A percentile compares a stretch with the other conserved stretches of the same genome.
These are phyloP conservation scores for Quercus mongolica DNA, from an alignment of 306 rosid genomes.

Conservation along the genomic window DNA sequence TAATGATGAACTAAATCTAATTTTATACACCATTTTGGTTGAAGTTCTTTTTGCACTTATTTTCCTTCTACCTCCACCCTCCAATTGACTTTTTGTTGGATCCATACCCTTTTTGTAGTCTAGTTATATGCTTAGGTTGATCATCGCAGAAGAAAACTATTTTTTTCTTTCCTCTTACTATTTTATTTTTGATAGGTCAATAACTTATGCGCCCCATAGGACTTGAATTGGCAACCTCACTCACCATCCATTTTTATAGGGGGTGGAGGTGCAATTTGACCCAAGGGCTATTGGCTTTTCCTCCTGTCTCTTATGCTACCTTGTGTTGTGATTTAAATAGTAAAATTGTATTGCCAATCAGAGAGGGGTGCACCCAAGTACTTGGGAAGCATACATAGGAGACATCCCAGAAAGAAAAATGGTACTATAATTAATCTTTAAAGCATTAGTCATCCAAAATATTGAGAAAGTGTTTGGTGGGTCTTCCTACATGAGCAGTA, in stretches of 20 bases:
- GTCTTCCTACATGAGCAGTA: neutral
- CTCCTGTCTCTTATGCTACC: neutral
- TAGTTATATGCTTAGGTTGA: neutral
- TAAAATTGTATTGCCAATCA: neutral
- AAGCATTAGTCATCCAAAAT: neutral
- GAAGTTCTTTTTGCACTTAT: neutral
- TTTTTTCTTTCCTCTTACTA: neutral
- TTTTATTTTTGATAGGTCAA: neutral
- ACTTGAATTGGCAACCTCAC: neutral
- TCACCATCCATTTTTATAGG: neutral
- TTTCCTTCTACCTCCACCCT: neutral
- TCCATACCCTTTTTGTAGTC: neutral
- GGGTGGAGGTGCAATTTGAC: neutral
- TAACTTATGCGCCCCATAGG: neutral
- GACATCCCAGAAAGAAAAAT: neutral
- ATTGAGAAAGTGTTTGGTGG: neutral
- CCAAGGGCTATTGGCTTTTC: neutral
- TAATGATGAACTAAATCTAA: conserved; percentile 1
- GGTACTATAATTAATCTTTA: neutral
- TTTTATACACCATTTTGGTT: neutral
- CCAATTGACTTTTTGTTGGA: neutral
- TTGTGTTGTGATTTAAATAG: neutral
- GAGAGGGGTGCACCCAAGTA: neutral
- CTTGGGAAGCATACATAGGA: neutral
- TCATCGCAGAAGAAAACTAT: neutral